Evolutionary conservation across 78 protist genomes (phyloP).

Genomic region (Kipferlia bialata): DNA sequence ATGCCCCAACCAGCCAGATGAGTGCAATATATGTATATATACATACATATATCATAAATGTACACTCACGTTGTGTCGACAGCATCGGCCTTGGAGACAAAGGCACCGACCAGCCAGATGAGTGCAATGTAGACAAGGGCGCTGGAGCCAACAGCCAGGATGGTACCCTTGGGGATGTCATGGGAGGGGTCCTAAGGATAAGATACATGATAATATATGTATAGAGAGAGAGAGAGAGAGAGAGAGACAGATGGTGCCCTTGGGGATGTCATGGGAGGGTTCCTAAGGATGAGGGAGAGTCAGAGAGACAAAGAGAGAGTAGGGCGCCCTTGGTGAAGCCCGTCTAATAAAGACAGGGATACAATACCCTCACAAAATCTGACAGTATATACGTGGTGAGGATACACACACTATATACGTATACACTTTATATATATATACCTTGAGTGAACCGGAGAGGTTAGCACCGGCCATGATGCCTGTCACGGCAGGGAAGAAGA

Average conservation of each 20-base stretch:
- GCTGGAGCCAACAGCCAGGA: slow-evolving; percentile 8
- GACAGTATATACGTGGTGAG: too few species aligned
- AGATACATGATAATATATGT: too few species aligned
- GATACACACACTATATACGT: too few species aligned
- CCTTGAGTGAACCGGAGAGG: slow-evolving; percentile 28
- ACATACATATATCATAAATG: too few species aligned
- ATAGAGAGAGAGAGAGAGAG: too few species aligned
- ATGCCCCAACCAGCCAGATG: neutral
- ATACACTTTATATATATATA: too few species aligned
- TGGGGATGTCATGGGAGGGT: neutral
- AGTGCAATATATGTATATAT: slow-evolving; percentile 6
- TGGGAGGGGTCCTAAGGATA: slow-evolving; percentile 5
- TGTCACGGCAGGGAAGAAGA: slow-evolving; percentile 30
- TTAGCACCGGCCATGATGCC: slow-evolving; percentile 34
- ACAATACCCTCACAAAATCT: too few species aligned
- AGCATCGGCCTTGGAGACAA: too few species aligned
- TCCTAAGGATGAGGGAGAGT: too few species aligned
- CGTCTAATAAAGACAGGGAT: too few species aligned
- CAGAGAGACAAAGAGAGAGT: too few species aligned
- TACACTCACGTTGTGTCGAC: too few species aligned
- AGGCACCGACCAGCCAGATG: neutral
- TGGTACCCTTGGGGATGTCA: slow-evolving; percentile 9
- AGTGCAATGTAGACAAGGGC: slow-evolving; percentile 1
- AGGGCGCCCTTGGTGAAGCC: slow-evolving; percentile 3
- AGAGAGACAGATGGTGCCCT: slow-evolving; percentile 19